A percentile compares a stretch with the other conserved stretches of the same genome.
phyloP scores from a whole-genome alignment of 2,329 filamentous ascomycete genomes.

The Mycocentrospora acerina region DNA sequence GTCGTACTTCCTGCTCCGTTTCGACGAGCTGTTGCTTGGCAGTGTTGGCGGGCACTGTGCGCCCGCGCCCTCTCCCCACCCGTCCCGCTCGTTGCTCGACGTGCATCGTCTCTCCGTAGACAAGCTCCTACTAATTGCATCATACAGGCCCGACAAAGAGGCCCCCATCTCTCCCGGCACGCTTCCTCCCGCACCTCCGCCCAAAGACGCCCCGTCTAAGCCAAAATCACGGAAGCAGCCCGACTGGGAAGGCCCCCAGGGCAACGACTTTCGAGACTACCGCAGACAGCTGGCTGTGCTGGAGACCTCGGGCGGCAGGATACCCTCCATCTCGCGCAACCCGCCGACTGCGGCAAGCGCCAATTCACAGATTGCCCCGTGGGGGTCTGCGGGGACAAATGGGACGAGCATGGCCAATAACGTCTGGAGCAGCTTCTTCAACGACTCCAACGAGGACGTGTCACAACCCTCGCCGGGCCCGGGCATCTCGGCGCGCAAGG shows the following conservation, averaged over 20 bases:
- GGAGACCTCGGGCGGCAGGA: constrained; percentile 59
- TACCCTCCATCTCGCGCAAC: constrained; percentile 60
- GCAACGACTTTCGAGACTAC: constrained; percentile 67
- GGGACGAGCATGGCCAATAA: constrained; percentile 46
- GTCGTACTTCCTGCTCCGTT: constrained; percentile 6
- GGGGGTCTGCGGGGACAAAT: constrained; percentile 50
- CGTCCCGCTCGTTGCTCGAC: constrained; percentile 23
- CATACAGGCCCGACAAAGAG: constrained; percentile 47
- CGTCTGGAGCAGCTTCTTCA: constrained; percentile 63
- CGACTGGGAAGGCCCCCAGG: constrained; percentile 55
- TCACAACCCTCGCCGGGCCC: constrained; percentile 70
- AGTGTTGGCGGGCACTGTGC: constrained; percentile 14
- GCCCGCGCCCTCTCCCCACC: constrained; percentile 22
- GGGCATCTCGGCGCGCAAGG: constrained; percentile 54
- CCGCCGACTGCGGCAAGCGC: constrained; percentile 57
- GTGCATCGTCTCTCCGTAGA: constrained; percentile 7
- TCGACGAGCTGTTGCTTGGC: constrained; percentile 10
- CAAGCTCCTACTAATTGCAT: constrained; percentile 27
- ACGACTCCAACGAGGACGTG: constrained; percentile 73
- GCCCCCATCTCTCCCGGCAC: constrained; percentile 46
- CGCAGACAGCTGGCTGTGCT: constrained; percentile 71
- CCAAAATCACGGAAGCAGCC: constrained; percentile 44
- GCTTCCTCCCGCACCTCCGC: constrained; percentile 37
- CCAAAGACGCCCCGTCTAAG: constrained; percentile 37
- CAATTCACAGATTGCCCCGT: constrained; percentile 54